Base-by-base conservation (phyloP, 208 protist genomes). In the Tritrichomonas musculus region DNA sequence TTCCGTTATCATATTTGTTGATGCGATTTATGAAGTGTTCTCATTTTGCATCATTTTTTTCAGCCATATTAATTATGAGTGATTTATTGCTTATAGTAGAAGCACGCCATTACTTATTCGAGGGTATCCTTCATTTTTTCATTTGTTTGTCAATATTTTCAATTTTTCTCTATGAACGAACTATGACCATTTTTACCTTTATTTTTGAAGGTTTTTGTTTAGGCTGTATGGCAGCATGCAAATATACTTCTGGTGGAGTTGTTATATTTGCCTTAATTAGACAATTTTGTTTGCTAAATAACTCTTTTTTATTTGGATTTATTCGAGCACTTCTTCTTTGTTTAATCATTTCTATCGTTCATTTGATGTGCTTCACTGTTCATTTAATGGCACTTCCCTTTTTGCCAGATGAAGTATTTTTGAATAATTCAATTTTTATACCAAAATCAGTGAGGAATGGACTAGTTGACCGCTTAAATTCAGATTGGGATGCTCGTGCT, bases 41-140 rank as follows among this genome's bases (percentile, higher is more conserved):
- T 11, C 25, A 53, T 22, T 55, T 57, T 88, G 13, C 77, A 53
- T n/a, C 47, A 0, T 39, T 88, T n/a, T 22, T 57, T 41, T 25
- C 47, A 44, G 77, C 77, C 5, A 17, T 39, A 33, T 57, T 57
- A 3, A 47, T 88, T n/a, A 55, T 57, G 30, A 39, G 27, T 17
- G 77, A 88, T 20, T 5, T 22, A 20, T 17, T 50, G 5, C 39
- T 47, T 14, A n/a, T 88, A 27, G 47, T 47, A 39, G 47, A 88
- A 60, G 41, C 44, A 44, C 25, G 77, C 14, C 47, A 53, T 88
- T 57, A 57, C 17, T 39, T 88, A 11, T 57, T 41, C 57, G 77
- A 88, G 33, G 77, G 47, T 20, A 60, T 88, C 0, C 57, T 88
- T 39, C 77, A 88, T 47, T 88, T 88, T 33, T 88, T 88, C 41